Conservation (phyloP, 1,284 basidiomycete species). For the Gomphus sp. region DNA sequence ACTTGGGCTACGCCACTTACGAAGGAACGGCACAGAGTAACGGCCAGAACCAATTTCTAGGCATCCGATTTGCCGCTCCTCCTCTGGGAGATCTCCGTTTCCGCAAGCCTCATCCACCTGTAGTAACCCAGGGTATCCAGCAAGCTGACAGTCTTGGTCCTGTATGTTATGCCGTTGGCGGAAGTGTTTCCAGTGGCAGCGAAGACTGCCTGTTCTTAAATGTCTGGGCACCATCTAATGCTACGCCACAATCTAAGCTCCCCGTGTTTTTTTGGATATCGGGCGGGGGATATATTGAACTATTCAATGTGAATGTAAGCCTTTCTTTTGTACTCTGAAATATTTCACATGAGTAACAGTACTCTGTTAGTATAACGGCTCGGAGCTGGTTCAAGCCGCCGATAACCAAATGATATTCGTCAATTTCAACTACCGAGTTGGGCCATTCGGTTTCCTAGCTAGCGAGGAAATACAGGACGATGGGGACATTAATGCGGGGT, state of each 20-base stretch:
- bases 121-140: background rate
- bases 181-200: background rate
- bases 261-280: slow-evolving; percentile 28
- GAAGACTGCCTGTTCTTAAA: slow-evolving; percentile 32
- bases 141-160: slow-evolving; percentile 2
- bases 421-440: slow-evolving; percentile 28
- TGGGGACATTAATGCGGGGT: slow-evolving; percentile 24
- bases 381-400: slow-evolving; percentile 9
- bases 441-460: slow-evolving; percentile 25
- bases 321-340: background rate
- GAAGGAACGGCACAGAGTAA: slow-evolving; percentile 14
- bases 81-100: slow-evolving; percentile 21
- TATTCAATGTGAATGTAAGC: slow-evolving; percentile 10
- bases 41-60: slow-evolving; percentile 17
- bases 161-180: slow-evolving; percentile 1
- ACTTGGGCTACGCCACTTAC: slow-evolving; percentile 14
- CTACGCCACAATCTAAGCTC: slow-evolving; percentile 14
- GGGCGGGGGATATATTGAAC: slow-evolving; percentile 23
- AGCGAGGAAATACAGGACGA: slow-evolving; percentile 15
- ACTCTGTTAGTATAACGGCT: slow-evolving; percentile 11
- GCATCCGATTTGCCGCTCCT: slow-evolving; percentile 22
- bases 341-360: background rate
- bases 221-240: slow-evolving; percentile 23
- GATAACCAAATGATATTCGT: slow-evolving; percentile 22
- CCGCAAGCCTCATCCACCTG: slow-evolving; percentile 16